Conservation (phyloP, 768 basidiomycete species). For the Cystobasidium onofrii region DNA sequence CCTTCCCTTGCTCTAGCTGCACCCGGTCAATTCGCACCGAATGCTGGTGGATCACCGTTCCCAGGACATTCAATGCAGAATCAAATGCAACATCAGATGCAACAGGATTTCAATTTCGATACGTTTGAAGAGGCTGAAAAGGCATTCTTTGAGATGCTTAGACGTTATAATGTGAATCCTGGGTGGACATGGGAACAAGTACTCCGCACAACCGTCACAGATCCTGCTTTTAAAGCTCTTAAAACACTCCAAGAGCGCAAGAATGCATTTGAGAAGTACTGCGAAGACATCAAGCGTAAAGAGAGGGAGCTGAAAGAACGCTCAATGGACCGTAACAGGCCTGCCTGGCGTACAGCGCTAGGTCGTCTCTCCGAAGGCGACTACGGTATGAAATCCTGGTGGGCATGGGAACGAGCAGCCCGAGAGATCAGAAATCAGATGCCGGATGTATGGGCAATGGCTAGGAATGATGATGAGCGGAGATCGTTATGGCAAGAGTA, state of each 20-base stretch:
- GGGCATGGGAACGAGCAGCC: slow-evolving; percentile 39
- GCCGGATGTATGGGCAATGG: slow-evolving; percentile 57
- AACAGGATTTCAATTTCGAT: slow-evolving; percentile 66
- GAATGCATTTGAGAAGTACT: slow-evolving; percentile 87
- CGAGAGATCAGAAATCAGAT: slow-evolving; percentile 72
- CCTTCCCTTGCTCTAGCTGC: slow-evolving; percentile 8
- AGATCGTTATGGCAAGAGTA: slow-evolving; percentile 86
- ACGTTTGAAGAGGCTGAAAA: slow-evolving; percentile 72
- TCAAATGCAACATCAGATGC: slow-evolving; percentile 61
- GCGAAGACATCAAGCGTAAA: slow-evolving; percentile 63
- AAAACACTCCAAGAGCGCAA: slow-evolving; percentile 92
- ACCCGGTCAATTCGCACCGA: slow-evolving; percentile 22
- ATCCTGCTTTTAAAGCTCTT: slow-evolving; percentile 90
- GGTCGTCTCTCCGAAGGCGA: slow-evolving; percentile 28
- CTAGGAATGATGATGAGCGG: slow-evolving; percentile 74
- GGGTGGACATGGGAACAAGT: slow-evolving; percentile 97
- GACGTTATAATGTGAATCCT: slow-evolving; percentile 80
- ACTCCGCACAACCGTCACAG: slow-evolving; percentile 95
- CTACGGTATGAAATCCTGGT: slow-evolving; percentile 40
- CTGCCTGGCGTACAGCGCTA: slow-evolving; percentile 59
- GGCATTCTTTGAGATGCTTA: slow-evolving; percentile 81
- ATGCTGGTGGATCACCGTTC: slow-evolving; percentile 7
- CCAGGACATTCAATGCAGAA: slow-evolving; percentile 51
- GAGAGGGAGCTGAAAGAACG: slow-evolving; percentile 80
- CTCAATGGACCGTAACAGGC: slow-evolving; percentile 73